Evolutionary conservation across 306 rosid species (phyloP).

Genomic region (Casuarina cunninghamiana): DNA sequence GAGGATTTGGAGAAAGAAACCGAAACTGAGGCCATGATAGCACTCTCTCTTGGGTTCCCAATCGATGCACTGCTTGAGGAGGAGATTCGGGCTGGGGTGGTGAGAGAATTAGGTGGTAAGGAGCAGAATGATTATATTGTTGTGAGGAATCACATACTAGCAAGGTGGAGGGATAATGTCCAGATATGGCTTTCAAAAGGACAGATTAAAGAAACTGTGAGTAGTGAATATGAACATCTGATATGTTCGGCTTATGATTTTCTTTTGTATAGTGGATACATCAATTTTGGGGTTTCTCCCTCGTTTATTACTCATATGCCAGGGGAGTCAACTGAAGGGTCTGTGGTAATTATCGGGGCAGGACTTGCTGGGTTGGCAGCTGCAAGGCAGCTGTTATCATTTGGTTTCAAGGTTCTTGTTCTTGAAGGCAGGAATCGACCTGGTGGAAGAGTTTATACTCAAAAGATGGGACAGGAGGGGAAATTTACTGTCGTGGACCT

Average conservation of each 20-base stretch:
- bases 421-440: conserved; percentile 90
- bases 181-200: conserved; percentile 73
- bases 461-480: conserved; percentile 69
- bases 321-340: conserved; percentile 64
- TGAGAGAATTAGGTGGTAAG: conserved; percentile 71
- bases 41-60: conserved; percentile 78
- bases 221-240: conserved; percentile 68
- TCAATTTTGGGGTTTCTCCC: conserved; percentile 85
- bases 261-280: conserved; percentile 74
- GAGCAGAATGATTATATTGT: conserved; percentile 94
- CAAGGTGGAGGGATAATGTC: conserved; percentile 86
- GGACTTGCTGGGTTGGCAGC: conserved; percentile 95
- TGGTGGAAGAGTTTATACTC: conserved; percentile 94
- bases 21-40: conserved; percentile 91
- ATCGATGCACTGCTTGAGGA: conserved; percentile 79
- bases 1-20: conserved; percentile 88
- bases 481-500: conserved; percentile 72
- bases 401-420: conserved; percentile 77
- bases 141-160: conserved; percentile 85
- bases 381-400: conserved; percentile 84
- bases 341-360: conserved; percentile 78
- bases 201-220: conserved; percentile 76
- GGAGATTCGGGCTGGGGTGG: conserved; percentile 81
- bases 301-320: conserved; percentile 56
- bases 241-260: conserved; percentile 77